Evolutionary conservation across 441 rosid genomes (phyloP).

Genomic region (Croton laevigatus): DNA sequence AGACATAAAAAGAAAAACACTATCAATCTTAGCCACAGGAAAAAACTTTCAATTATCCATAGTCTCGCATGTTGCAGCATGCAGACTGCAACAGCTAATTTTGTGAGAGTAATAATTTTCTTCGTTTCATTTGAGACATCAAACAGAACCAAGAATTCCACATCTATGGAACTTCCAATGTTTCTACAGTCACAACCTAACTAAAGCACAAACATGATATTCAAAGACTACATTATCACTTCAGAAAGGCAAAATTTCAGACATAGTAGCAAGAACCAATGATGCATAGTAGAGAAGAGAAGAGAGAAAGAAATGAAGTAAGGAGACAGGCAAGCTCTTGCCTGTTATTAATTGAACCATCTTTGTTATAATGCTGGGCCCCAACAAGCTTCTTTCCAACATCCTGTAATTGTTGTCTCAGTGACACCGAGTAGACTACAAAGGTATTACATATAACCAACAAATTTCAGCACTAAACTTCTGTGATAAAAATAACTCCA

Average conservation of each 20-base stretch:
- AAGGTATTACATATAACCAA: slow-evolving; percentile 29
- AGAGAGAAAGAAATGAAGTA: background rate
- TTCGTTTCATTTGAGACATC: background rate
- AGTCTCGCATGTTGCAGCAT: background rate
- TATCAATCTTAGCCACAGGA: background rate
- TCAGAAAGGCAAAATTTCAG: background rate
- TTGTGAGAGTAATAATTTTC: background rate
- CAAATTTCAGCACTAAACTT: slow-evolving; percentile 27
- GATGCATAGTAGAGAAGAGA: background rate
- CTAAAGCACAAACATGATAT: background rate
- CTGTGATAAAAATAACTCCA: slow-evolving; percentile 13
- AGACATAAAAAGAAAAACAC: background rate
- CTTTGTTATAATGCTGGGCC: slow-evolving; percentile 90
- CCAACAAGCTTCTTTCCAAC: slow-evolving; percentile 88
- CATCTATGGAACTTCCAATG: background rate
- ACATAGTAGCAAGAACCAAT: slow-evolving; percentile 3
- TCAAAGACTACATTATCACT: background rate
- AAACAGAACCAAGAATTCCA: background rate
- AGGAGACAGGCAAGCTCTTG: slow-evolving; percentile 32
- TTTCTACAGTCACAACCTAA: background rate
- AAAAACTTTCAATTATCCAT: background rate
- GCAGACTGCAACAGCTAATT: background rate
- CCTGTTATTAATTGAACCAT: slow-evolving; percentile 92
- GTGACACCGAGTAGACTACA: slow-evolving; percentile 86
- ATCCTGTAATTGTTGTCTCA: slow-evolving; percentile 97